These are phyloP conservation scores for Lolium perenne DNA, from an alignment of 176 grass and related monocot species.

Conservation along the genomic window DNA sequence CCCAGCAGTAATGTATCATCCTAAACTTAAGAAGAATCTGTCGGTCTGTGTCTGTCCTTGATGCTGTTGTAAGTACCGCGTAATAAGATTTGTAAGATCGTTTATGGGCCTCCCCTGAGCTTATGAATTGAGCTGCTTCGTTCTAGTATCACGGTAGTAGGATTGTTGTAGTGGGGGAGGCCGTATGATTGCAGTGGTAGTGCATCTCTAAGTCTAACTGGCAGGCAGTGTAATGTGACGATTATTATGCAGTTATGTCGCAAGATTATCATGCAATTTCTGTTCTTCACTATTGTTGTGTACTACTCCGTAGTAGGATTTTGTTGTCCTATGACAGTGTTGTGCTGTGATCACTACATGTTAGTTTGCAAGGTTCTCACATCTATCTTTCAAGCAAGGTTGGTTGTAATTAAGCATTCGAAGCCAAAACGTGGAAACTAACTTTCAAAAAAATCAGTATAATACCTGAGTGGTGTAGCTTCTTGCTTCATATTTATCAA, in stretches of 20 bases:
- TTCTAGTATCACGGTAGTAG: conserved; percentile 28
- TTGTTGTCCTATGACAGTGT: too few species aligned
- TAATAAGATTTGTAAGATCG: conserved; percentile 48
- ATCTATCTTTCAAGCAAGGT: not conserved
- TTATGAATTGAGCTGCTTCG: conserved; percentile 38
- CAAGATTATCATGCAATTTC: too few species aligned
- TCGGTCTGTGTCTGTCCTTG: conserved; percentile 25
- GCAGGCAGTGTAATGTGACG: too few species aligned
- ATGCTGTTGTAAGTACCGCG: conserved; percentile 30
- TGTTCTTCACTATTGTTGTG: too few species aligned
- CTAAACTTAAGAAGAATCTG: conserved; percentile 8
- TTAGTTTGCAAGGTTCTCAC: not conserved
- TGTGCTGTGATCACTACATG: not conserved
- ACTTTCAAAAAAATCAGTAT: not conserved
- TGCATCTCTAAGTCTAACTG: too few species aligned
- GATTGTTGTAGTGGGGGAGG: conserved; percentile 27
- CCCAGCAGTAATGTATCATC: conserved; percentile 63
- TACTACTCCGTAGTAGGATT: too few species aligned
- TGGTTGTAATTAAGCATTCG: too few species aligned
- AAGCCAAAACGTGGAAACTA: not conserved
- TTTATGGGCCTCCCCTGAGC: conserved; percentile 43
- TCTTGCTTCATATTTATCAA: not conserved
- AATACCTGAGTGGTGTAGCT: not conserved
- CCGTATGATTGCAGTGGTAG: not conserved
- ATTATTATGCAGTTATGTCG: too few species aligned